These are phyloP conservation scores for Colletotrichum sp. DNA, from an alignment of 2,329 filamentous ascomycete genomes.

Conservation along the genomic window DNA sequence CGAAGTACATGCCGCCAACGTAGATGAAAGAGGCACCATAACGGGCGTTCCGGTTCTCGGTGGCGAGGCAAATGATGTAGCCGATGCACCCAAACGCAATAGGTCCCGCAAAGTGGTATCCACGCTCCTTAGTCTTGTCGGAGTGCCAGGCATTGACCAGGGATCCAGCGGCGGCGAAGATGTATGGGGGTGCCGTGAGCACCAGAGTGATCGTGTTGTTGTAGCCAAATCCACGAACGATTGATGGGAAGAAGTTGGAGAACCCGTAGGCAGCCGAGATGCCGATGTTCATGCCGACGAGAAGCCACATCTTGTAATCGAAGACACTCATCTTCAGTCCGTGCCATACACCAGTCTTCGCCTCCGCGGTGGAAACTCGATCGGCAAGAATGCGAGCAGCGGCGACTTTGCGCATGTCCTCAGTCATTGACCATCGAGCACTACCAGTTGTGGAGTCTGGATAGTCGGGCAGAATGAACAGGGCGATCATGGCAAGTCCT, in stretches of 20 bases:
- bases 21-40: conserved; percentile 27
- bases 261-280: conserved; percentile 25
- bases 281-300: conserved; percentile 26
- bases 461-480: conserved; percentile 28
- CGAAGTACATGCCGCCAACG: conserved; percentile 20
- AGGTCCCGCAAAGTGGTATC: conserved; percentile 23
- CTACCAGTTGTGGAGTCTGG: conserved; percentile 27
- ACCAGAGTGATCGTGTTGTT: conserved; percentile 25
- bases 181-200: conserved; percentile 26
- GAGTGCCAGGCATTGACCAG: conserved; percentile 24
- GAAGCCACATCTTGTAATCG: conserved; percentile 28
- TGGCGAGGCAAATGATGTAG: conserved; percentile 27
- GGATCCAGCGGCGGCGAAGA: conserved; percentile 24
- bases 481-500: conserved; percentile 19
- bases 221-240: conserved; percentile 26
- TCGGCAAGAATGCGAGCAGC: conserved; percentile 27
- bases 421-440: conserved; percentile 26
- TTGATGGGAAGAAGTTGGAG: conserved; percentile 28
- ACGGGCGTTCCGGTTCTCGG: conserved; percentile 20
- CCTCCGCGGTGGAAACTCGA: conserved; percentile 26
- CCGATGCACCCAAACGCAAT: conserved; percentile 26
- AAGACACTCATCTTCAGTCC: conserved; percentile 26
- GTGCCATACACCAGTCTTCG: conserved; percentile 24
- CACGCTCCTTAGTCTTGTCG: conserved; percentile 24
- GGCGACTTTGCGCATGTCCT: conserved; percentile 27